Evolutionary conservation across 192 early-diverging fungal species (phyloP), one percentile per base, ranked within the genome.

Genomic region (Dimargaris cristalligena): DNA sequence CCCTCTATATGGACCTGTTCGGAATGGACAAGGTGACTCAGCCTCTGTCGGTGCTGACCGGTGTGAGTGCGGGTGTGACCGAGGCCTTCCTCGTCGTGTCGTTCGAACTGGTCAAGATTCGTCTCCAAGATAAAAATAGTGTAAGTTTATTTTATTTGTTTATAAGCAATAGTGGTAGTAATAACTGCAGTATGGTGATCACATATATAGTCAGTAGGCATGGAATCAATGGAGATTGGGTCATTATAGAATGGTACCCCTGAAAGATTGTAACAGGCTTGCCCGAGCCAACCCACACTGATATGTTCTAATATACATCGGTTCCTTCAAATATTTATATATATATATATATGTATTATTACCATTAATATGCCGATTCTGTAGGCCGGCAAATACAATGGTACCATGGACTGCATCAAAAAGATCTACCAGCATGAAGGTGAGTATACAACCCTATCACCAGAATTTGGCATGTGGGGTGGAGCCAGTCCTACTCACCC

Each of bases 21-120:
- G 78, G 83, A 28, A 62, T 81, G 64, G 80, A 78, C 47, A 78
- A 81, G 74, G 83, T 84, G 69, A 84, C 78, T 50, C 86, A 89
- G 68, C 61, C 63, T 41, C 70, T 93, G 33, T 76, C 89, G 25
- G 85, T 94, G 51, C 50, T 88, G 71, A 91, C 91, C 10, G 94
- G 94, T 62, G 80, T 93, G 52, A 81, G 75, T 63, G 91, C 94
- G 44, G 94, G 94, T 62, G 67, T 84, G 44, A 97, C 94, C 23
- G 94, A 97, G 71, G 90, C 91, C 35, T 58, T 91, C 44, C 74
- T 94, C 38, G 91, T 97, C 54, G 88, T 89, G 14, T 83, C 87
- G 41, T 87, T 87, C 54, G 94, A 97, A 67, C 71, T 97, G 62
- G 87, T 97, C 69, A 97, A 97, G 76, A 92, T 97, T 62, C 76